phyloP scores from a whole-genome alignment of 1,139 yeast species.

The Suhomyces anneliseae region DNA sequence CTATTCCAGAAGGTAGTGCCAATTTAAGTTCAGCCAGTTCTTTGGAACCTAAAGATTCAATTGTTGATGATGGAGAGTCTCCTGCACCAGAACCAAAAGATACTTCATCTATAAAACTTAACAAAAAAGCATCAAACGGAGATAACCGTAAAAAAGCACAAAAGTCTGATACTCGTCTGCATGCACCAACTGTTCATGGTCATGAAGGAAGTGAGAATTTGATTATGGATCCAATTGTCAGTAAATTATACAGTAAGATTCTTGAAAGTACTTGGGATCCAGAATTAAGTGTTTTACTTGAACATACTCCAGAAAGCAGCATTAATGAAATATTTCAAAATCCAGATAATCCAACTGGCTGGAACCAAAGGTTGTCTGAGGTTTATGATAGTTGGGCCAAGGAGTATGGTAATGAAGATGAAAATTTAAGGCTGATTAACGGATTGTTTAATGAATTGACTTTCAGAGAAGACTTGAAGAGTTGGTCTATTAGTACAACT shows the following conservation, averaged over 20 bases:
- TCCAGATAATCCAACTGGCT: slow-evolving; percentile 62
- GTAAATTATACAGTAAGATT: slow-evolving; percentile 57
- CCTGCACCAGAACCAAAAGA: background rate
- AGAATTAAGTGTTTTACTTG: slow-evolving; percentile 56
- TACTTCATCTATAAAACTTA: background rate
- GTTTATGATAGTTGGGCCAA: slow-evolving; percentile 13
- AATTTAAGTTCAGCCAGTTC: slow-evolving; percentile 1
- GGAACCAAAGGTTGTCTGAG: slow-evolving; percentile 40
- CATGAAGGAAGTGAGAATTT: slow-evolving; percentile 9
- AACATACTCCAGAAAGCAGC: slow-evolving; percentile 69
- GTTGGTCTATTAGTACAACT: slow-evolving; percentile 37
- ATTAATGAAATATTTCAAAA: slow-evolving; percentile 68
- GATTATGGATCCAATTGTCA: slow-evolving; percentile 52
- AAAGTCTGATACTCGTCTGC: background rate
- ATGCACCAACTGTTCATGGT: background rate
- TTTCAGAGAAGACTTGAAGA: slow-evolving; percentile 43
- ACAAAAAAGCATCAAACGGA: background rate
- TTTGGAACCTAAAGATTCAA: slow-evolving; percentile 3
- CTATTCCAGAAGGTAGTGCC: slow-evolving; percentile 11
- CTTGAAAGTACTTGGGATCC: slow-evolving; percentile 79
- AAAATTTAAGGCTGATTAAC: slow-evolving; percentile 46
- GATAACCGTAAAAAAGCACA: background rate
- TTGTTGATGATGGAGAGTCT: slow-evolving; percentile 1
- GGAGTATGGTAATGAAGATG: slow-evolving; percentile 36
- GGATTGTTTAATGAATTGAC: slow-evolving; percentile 42